Evolutionary conservation across 495 filamentous ascomycete genomes (phyloP).

Genomic region (Penicillium waksmanii): DNA sequence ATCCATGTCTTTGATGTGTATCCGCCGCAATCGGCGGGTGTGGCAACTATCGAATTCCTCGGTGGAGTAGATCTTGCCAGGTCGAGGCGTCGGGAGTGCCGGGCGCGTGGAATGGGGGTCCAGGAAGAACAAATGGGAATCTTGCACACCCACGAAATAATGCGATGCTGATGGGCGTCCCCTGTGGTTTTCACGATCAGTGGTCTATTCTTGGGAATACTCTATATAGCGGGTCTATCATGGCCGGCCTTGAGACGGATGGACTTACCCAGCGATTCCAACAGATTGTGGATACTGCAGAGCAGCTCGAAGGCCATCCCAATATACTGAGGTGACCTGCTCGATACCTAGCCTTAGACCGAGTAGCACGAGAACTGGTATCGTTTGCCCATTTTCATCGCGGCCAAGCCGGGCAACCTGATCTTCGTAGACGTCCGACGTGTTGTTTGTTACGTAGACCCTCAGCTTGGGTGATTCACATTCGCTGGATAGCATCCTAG

Average conservation of each 20-base stretch:
- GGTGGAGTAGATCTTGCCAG: conserved; percentile 57
- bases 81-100: conserved; percentile 59
- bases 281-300: conserved; percentile 87
- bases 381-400: conserved; percentile 63
- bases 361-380: conserved; percentile 85
- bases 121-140: conserved; percentile 86
- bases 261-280: conserved; percentile 87
- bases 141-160: conserved; percentile 97
- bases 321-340: conserved; percentile 88
- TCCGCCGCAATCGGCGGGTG: conserved; percentile 77
- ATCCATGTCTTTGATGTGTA: conserved; percentile 92
- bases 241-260: neutral
- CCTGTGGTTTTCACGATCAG: conserved; percentile 43
- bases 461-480: conserved; percentile 60
- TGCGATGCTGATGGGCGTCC: conserved; percentile 94
- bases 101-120: conserved; percentile 86
- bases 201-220: conserved; percentile 7
- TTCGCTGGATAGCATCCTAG: conserved; percentile 71
- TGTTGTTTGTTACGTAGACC: conserved; percentile 89
- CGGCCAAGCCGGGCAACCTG: conserved; percentile 76
- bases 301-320: conserved; percentile 80
- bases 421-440: conserved; percentile 90
- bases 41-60: conserved; percentile 86
- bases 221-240: neutral
- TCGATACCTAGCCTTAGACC: conserved; percentile 91